These are phyloP conservation scores for Aciculoconidium aculeatum DNA, from an alignment of 805 yeast genomes.

Conservation along the genomic window DNA sequence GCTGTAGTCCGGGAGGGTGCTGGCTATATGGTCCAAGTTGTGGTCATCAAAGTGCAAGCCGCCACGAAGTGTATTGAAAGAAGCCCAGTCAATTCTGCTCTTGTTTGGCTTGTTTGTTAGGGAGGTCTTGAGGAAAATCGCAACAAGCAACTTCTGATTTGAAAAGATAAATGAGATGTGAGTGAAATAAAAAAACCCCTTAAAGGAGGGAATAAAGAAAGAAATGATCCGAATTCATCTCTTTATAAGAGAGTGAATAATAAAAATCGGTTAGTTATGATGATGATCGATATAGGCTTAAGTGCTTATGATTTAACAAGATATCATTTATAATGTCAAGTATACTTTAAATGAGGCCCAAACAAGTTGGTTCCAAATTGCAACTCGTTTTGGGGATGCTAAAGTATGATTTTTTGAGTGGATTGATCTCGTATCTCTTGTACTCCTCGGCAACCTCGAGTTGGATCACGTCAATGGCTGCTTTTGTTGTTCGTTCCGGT, in stretches of 20 bases:
- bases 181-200: too few species aligned
- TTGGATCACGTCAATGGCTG: slow-evolving; percentile 20
- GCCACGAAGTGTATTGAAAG: slow-evolving; percentile 20
- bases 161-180: too few species aligned
- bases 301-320: slow-evolving; percentile 7
- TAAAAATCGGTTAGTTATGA: slow-evolving; percentile 30
- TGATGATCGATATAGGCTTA: slow-evolving; percentile 13
- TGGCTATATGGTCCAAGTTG: too few species aligned
- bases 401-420: too few species aligned
- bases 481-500: slow-evolving; percentile 27
- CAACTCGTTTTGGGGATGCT: too few species aligned
- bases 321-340: slow-evolving; percentile 6
- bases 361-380: too few species aligned
- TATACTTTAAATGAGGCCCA: too few species aligned
- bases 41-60: slow-evolving; percentile 33
- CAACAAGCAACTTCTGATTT: slow-evolving; percentile 33
- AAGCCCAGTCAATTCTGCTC: slow-evolving; percentile 41
- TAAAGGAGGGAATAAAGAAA: too few species aligned
- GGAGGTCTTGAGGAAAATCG: slow-evolving; percentile 30
- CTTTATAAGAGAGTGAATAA: too few species aligned
- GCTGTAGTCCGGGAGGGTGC: slow-evolving; percentile 30
- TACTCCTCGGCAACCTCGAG: slow-evolving; percentile 15
- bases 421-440: too few species aligned
- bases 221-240: too few species aligned
- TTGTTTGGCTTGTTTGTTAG: slow-evolving; percentile 14